Evolutionary conservation across 805 yeast genomes (phyloP).

Genomic region (Monosporozyma unispora): DNA sequence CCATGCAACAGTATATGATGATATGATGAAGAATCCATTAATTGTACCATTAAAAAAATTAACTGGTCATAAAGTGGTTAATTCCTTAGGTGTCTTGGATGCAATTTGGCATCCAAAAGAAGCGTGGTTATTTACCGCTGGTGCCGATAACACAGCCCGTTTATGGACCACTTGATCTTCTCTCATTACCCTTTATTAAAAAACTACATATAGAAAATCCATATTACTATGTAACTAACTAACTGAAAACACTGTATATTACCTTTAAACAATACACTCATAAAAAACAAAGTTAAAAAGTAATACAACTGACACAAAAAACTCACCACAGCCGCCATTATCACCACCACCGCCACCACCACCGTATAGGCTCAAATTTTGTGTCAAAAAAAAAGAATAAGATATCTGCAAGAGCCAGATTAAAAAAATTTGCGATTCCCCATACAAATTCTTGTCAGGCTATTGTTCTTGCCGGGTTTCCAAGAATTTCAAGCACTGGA

Average conservation of each 20-base stretch:
- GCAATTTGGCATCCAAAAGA: constrained; percentile 95
- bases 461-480: background rate
- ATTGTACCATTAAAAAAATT: constrained; percentile 92
- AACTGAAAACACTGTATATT: too few relatives aligned
- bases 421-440: background rate
- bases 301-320: too few relatives aligned
- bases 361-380: too few relatives aligned
- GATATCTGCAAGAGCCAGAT: background rate
- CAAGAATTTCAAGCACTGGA: too few relatives aligned
- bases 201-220: background rate
- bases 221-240: background rate
- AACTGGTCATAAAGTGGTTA: constrained; percentile 75
- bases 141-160: constrained; percentile 94
- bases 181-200: background rate
- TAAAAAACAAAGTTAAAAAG: too few relatives aligned
- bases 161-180: constrained; percentile 75
- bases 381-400: background rate
- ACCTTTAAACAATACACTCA: background rate
- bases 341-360: too few relatives aligned
- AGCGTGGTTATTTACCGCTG: constrained; percentile 96
- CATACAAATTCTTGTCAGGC: background rate
- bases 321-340: too few relatives aligned
- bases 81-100: constrained; percentile 78
- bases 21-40: constrained; percentile 83
- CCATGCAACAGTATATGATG: constrained; percentile 93